Percentiles rank a stretch among this genome's conserved stretches.
phyloP scores from a whole-genome alignment of 129 eudicot species.

The Chrysanthemum makinoi region DNA sequence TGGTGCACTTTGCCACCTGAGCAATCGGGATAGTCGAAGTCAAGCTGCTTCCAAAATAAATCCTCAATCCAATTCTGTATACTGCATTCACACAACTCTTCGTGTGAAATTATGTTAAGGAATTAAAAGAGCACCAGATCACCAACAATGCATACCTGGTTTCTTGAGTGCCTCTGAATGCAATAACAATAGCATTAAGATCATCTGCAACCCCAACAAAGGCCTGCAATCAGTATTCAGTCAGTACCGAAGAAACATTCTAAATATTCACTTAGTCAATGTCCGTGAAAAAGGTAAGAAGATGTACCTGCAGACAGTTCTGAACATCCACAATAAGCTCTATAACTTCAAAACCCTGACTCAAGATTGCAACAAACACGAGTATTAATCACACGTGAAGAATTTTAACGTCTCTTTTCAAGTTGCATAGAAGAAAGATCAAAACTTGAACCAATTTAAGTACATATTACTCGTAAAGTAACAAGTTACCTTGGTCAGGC shows the following conservation, averaged over 20 bases:
- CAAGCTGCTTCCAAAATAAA: slow-evolving; percentile 95
- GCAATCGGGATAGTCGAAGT: slow-evolving; percentile 79
- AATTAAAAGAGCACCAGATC: neutral
- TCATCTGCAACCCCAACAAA: slow-evolving; percentile 91
- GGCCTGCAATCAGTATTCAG: slow-evolving; percentile 50
- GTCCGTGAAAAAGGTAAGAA: slow-evolving; percentile 7
- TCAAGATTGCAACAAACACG: slow-evolving; percentile 13
- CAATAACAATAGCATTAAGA: slow-evolving; percentile 79
- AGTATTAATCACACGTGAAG: neutral
- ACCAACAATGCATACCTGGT: slow-evolving; percentile 40
- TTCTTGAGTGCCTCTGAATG: slow-evolving; percentile 97
- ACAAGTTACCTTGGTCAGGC: slow-evolving; percentile 60
- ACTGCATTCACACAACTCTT: slow-evolving; percentile 37
- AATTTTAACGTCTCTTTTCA: neutral
- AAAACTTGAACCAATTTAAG: neutral
- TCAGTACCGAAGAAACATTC: slow-evolving; percentile 4
- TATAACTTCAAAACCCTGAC: slow-evolving; percentile 82
- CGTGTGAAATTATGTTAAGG: neutral
- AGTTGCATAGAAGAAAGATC: neutral
- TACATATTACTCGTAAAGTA: neutral
- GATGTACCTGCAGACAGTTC: slow-evolving; percentile 81
- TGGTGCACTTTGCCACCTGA: slow-evolving; percentile 95
- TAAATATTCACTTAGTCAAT: neutral
- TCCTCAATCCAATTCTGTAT: slow-evolving; percentile 93
- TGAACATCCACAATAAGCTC: slow-evolving; percentile 86